Conservation (phyloP, 768 basidiomycete species). For the Daedaleopsis nitida region DNA sequence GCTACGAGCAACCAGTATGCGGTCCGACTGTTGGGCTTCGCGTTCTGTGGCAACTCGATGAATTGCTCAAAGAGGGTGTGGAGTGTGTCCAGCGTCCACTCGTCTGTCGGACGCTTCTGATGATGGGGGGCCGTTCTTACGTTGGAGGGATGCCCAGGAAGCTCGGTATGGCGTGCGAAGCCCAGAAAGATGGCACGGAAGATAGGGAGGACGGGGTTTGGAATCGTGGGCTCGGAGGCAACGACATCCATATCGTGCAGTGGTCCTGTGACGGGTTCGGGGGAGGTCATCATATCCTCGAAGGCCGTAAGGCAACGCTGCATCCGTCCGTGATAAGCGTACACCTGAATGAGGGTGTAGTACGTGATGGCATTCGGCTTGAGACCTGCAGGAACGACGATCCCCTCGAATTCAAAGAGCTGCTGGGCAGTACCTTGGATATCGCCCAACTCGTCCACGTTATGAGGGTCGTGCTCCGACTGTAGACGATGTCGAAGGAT, state of each 20-base stretch:
- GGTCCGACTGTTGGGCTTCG: slow-evolving; percentile 45
- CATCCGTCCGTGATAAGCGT: slow-evolving; percentile 74
- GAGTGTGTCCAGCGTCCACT: slow-evolving; percentile 64
- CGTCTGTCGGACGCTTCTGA: not conserved
- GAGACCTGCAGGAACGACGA: slow-evolving; percentile 44
- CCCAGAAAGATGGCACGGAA: slow-evolving; percentile 79
- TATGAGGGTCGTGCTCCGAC: slow-evolving; percentile 29
- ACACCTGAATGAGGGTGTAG: slow-evolving; percentile 64
- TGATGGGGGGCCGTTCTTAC: not conserved
- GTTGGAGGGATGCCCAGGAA: not conserved
- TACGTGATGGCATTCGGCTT: slow-evolving; percentile 70
- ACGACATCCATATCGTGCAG: slow-evolving; percentile 29
- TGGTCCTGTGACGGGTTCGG: slow-evolving; percentile 29
- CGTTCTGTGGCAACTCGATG: slow-evolving; percentile 51
- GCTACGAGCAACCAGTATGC: slow-evolving; percentile 72
- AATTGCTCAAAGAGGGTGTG: slow-evolving; percentile 61
- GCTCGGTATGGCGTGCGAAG: slow-evolving; percentile 57
- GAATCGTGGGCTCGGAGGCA: slow-evolving; percentile 35
- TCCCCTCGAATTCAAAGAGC: slow-evolving; percentile 45
- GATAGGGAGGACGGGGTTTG: slow-evolving; percentile 46
- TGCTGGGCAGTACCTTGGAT: slow-evolving; percentile 34
- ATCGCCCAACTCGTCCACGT: slow-evolving; percentile 30
- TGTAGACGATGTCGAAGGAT: slow-evolving; percentile 56
- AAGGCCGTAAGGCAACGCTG: slow-evolving; percentile 55
- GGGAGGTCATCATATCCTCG: slow-evolving; percentile 62